Conservation (phyloP, 345 rosid genomes). For the Rhizophora mangle region DNA sequence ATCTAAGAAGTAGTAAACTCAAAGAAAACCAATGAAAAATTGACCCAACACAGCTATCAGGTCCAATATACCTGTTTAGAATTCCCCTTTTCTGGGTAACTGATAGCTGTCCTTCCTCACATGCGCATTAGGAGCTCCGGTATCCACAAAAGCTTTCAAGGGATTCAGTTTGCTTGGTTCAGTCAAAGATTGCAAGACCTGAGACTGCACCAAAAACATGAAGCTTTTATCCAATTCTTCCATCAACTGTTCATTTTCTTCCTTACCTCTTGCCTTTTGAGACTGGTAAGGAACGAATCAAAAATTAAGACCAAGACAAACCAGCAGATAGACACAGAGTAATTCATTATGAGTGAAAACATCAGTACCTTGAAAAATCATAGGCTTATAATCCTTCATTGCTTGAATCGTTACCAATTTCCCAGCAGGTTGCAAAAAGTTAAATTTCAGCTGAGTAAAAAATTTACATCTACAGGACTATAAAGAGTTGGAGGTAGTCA, state of each 20-base stretch:
- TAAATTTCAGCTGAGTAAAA: neutral
- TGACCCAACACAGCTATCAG: neutral
- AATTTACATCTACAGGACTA: neutral
- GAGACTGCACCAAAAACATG: conserved; percentile 58
- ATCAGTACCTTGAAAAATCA: conserved; percentile 61
- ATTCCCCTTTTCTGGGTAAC: conserved; percentile 24
- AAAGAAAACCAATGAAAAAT: neutral
- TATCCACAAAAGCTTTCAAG: conserved; percentile 48
- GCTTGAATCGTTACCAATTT: too few species aligned
- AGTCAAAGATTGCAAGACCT: conserved; percentile 52
- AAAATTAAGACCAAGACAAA: neutral
- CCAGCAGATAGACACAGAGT: neutral
- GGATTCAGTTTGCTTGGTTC: conserved; percentile 64
- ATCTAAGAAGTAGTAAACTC: neutral
- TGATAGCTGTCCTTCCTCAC: conserved; percentile 28
- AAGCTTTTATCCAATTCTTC: conserved; percentile 75
- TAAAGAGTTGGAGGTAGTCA: neutral
- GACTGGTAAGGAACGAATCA: conserved; percentile 44
- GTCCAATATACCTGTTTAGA: conserved; percentile 36
- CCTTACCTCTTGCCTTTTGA: conserved; percentile 80
- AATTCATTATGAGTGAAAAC: neutral
- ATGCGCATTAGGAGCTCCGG: conserved; percentile 35
- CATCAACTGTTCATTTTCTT: conserved; percentile 71
- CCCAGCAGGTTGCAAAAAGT: too few species aligned
- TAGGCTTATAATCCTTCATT: neutral